phyloP scores from a whole-genome alignment of 805 yeast genomes.

The Pachysolen tannophilus region DNA sequence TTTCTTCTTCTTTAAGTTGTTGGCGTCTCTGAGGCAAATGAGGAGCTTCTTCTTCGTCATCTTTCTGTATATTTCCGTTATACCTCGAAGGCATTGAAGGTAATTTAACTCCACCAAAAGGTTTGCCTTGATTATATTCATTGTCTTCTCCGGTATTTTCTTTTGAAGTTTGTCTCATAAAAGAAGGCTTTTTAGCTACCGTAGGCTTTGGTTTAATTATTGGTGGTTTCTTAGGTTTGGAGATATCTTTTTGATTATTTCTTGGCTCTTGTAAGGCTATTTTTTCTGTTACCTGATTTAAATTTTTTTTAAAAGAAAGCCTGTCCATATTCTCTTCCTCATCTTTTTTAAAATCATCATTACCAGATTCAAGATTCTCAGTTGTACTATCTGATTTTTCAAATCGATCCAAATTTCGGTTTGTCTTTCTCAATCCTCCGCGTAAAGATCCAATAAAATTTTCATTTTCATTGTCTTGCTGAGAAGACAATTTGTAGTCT shows the following conservation, averaged over 20 bases:
- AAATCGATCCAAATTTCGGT: slow-evolving; percentile 5
- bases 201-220: slow-evolving; percentile 10
- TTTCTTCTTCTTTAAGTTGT: not conserved
- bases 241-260: too few relatives aligned
- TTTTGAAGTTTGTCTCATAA: slow-evolving; percentile 1
- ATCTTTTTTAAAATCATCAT: not conserved
- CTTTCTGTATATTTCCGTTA: slow-evolving; percentile 6
- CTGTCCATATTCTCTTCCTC: not conserved
- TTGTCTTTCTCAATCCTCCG: slow-evolving; percentile 12
- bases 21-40: not conserved
- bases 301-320: not conserved
- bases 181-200: slow-evolving; percentile 12
- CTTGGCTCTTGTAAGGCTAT: not conserved
- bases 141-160: not conserved
- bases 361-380: not conserved
- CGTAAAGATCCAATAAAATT: slow-evolving; percentile 11
- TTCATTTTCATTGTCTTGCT: slow-evolving; percentile 7
- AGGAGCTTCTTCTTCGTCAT: not conserved
- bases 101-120: slow-evolving; percentile 1
- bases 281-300: not conserved
- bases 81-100: slow-evolving; percentile 12
- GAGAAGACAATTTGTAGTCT: too few relatives aligned
- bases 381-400: slow-evolving; percentile 4
- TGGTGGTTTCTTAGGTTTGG: slow-evolving; percentile 2
- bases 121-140: not conserved